Evolutionary conservation across 2,329 filamentous ascomycete species (phyloP), one percentile per base, ranked within the genome.

Genomic region (Magnaporthiopsis incrustans): DNA sequence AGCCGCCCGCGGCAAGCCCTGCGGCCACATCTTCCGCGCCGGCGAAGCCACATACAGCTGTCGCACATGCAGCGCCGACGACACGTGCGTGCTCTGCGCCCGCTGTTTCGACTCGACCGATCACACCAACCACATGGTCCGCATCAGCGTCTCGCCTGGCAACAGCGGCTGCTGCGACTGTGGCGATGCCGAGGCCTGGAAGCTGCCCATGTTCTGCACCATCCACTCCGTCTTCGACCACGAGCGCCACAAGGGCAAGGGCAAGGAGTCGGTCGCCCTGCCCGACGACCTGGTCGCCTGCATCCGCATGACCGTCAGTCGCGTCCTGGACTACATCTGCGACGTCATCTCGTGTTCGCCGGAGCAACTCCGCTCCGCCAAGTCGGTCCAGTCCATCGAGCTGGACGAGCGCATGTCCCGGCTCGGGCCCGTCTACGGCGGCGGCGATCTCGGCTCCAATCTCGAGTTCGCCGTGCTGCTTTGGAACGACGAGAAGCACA

Each of bases 401-500:
- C 82, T 88, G 67, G 95, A 99, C 74, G 95, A 98, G 77, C 81
- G 83, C 65, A 82, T 85, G 65, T 97, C 94, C 22, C 85, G 93
- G 26, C 79, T 98, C 44, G 86, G 85, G 10, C 85, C 89, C 0
- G 87, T 87, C 60, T 93, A 92, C 76, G 95, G 93, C 69, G 80
- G 84, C 44, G 85, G 84, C 1, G 86, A 90, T 69, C 79, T 85
- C 8, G 85, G 88, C 64, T 81, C 85, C 3, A 82, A 88, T 30
- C 85, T 85, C 15, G 91, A 97, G 70, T 99, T 89, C 74, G 89
- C 91, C 6, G 79, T 99, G 59, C 80, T 97, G 22, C 80, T 99
- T 6, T 99, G 95, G 95, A 99, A 99, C 70, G 95, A 99, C 68
- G 95, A 99, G 77, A 99, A 99, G 76, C 95, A 99, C 74, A 99